A percentile compares a stretch with the other conserved stretches of the same genome.
Conservation (phyloP, 345 rosid genomes). For the Chamaenerion angustifolium region DNA sequence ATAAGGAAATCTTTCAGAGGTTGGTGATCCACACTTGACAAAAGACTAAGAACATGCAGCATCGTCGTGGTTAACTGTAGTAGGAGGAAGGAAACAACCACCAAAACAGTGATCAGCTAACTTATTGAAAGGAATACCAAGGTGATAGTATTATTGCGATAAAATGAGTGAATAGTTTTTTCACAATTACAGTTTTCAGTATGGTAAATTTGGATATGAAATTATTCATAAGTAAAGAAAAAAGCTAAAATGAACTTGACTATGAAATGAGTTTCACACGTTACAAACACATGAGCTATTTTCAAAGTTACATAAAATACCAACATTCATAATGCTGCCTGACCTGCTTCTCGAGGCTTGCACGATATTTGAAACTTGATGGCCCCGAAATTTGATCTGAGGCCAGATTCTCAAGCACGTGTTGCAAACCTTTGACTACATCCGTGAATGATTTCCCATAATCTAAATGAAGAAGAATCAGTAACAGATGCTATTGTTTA, state of each 20-base stretch:
- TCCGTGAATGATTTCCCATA: conserved; percentile 79
- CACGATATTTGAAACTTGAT: conserved; percentile 63
- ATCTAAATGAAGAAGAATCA: conserved; percentile 28
- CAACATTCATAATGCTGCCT: conserved; percentile 1
- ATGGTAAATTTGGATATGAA: no score
- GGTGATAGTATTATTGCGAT: neutral
- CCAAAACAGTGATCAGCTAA: neutral
- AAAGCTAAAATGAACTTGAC: no score
- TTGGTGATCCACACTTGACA: conserved; percentile 39
- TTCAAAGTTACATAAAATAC: neutral
- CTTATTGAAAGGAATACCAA: no score
- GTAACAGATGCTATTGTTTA: neutral
- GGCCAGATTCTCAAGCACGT: conserved; percentile 55
- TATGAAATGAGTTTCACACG: no score
- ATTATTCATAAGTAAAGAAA: no score
- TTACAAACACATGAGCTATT: no score
- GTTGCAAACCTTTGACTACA: conserved; percentile 72
- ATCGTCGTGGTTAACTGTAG: conserved; percentile 65
- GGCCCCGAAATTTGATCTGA: conserved; percentile 48
- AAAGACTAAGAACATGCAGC: conserved; percentile 67
- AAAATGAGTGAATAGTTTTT: no score
- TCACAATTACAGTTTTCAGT: no score
- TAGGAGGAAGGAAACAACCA: conserved; percentile 7
- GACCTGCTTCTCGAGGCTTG: conserved; percentile 83
- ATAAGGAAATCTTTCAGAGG: conserved; percentile 62